A percentile compares a stretch with the other conserved stretches of the same genome.
Evolutionary conservation across 306 rosid species (phyloP).

Genomic region (Gynostemma pentaphyllum): DNA sequence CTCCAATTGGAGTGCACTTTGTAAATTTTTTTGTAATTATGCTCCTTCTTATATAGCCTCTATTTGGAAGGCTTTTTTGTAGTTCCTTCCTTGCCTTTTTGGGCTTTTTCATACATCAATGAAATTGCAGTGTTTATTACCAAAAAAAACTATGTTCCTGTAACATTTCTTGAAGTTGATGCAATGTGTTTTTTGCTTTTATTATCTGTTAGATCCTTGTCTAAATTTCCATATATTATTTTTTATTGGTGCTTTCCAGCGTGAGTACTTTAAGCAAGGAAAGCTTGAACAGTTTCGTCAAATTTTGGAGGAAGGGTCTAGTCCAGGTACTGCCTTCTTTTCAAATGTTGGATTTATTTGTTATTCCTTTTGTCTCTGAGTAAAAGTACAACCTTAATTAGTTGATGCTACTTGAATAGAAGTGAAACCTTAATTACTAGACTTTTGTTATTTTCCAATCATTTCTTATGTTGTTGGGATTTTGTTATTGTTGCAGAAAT

Average conservation of each 20-base stretch:
- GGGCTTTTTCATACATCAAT: no score
- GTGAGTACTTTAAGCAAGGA: conserved; percentile 97
- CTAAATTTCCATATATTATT: not conserved
- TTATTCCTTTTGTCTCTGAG: not conserved
- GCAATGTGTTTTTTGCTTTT: not conserved
- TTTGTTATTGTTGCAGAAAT: conserved; percentile 46
- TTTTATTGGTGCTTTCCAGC: conserved; percentile 30
- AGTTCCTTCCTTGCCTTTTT: no score
- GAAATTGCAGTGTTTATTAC: no score
- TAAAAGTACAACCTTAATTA: not conserved
- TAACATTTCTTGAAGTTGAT: not conserved
- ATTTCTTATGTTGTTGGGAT: not conserved
- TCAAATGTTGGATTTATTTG: not conserved
- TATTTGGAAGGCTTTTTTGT: no score
- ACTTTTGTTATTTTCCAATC: not conserved
- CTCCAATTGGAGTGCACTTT: no score
- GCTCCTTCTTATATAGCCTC: no score
- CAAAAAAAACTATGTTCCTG: no score
- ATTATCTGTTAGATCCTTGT: not conserved
- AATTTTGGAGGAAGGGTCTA: conserved; percentile 91
- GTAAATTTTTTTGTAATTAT: no score
- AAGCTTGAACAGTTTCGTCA: conserved; percentile 83
- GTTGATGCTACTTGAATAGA: not conserved
- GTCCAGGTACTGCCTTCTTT: conserved; percentile 58
- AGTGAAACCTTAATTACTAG: not conserved